These are phyloP conservation scores for Colletotrichum spaethianum DNA, from an alignment of 2,329 filamentous ascomycete species.

Conservation along the genomic window DNA sequence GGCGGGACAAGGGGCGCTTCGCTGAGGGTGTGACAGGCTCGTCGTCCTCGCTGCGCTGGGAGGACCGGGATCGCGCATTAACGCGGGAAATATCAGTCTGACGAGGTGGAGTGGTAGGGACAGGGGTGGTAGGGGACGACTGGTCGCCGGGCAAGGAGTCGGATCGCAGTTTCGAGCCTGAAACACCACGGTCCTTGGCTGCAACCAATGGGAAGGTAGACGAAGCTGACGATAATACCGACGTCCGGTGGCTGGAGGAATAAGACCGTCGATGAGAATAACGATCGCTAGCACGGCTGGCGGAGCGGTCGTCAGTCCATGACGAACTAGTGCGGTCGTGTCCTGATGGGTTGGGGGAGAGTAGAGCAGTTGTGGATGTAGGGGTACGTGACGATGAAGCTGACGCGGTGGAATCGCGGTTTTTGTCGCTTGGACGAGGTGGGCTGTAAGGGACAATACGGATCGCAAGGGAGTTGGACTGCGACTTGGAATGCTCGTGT, in stretches of 20 bases:
- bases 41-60: conserved; percentile 36
- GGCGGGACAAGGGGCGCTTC: conserved; percentile 54
- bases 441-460: conserved; percentile 66
- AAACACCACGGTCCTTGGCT: conserved; percentile 57
- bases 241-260: conserved; percentile 45
- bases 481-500: conserved; percentile 57
- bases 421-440: conserved; percentile 51
- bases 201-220: conserved; percentile 53
- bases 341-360: conserved; percentile 33
- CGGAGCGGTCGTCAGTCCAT: conserved; percentile 27
- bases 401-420: conserved; percentile 37
- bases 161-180: conserved; percentile 59
- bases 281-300: conserved; percentile 26
- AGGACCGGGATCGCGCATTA: conserved; percentile 53
- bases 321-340: conserved; percentile 16
- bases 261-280: conserved; percentile 43
- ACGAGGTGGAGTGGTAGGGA: conserved; percentile 54
- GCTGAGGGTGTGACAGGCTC: conserved; percentile 44
- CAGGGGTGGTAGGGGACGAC: conserved; percentile 54
- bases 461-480: conserved; percentile 59
- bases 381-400: conserved; percentile 40
- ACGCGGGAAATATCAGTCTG: conserved; percentile 54
- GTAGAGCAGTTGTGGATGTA: conserved; percentile 29
- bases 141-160: conserved; percentile 50
- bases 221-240: conserved; percentile 33